Evolutionary conservation across 176 grass and related monocot species (phyloP), one percentile per base, ranked within the genome.

Genomic region (Oryza nivara): DNA sequence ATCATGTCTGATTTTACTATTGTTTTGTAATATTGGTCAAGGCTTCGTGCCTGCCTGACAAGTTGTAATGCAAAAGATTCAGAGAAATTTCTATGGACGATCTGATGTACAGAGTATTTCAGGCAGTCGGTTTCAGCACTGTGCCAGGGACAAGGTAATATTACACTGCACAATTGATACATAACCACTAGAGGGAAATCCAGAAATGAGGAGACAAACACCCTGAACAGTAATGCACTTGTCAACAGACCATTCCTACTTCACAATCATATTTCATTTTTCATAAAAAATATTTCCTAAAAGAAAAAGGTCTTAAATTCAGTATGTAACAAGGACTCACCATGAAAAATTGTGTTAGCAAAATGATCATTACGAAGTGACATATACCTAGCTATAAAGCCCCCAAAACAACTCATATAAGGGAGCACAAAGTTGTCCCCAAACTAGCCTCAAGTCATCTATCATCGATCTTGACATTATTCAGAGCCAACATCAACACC

Each of bases 401-500:
- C 35, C 23, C 75, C 25, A 54, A 63, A 56, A 36, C 8, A 76
- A 19, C 25, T 81, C 66, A 47, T 67, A 3, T 36, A 11, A 35
- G 40, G 13, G n/a, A 84, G 11, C 45, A 80, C 14, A 63, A 61
- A 69, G 35, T 7, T 38, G 60, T 70, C 19, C 13, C 56, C 44
- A 87, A 87, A 20, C 38, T 4, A 0, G 23, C 22, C 47, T 78
- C 58, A 26, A 25, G 32, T 66, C n/a, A 70, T 19, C 15, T n/a
- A 41, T 56, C 13, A 13, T 9, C 44, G 20, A 47, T 32, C 64
- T 80, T 79, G 68, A 34, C 43, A 22, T 95, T 80, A 91, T 81
- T 93, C 83, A 65, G 91, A 89, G 67, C 66, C 64, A 26, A 91
- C 83, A 45, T 96, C 91, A 76, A 96, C 91, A 32, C 88, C 91